Percentiles rank a stretch among this genome's conserved stretches.
These are phyloP conservation scores for Alternaria solani DNA, from an alignment of 2,329 filamentous ascomycete species.

Conservation along the genomic window DNA sequence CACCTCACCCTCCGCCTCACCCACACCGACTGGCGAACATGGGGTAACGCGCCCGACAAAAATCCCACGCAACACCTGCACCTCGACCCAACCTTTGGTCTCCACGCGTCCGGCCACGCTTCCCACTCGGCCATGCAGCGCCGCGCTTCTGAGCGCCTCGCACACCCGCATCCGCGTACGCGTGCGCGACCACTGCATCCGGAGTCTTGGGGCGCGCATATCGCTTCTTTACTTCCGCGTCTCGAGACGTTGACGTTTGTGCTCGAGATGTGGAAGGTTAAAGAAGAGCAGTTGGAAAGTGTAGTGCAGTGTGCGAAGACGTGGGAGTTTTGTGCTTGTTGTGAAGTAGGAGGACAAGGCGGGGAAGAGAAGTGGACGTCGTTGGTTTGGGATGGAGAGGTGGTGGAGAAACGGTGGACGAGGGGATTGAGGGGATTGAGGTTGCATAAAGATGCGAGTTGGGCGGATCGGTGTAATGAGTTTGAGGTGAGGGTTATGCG, in stretches of 20 bases:
- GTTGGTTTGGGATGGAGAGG: constrained; percentile 35
- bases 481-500: constrained; percentile 17
- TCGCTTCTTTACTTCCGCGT: constrained; percentile 24
- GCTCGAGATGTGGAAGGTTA: constrained; percentile 37
- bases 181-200: background rate
- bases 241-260: constrained; percentile 33
- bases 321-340: constrained; percentile 30
- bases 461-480: constrained; percentile 2
- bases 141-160: constrained; percentile 26
- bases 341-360: background rate
- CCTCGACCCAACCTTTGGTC: constrained; percentile 33
- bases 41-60: constrained; percentile 10
- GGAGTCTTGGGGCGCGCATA: constrained; percentile 22
- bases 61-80: constrained; percentile 15
- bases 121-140: constrained; percentile 25
- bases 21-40: constrained; percentile 28
- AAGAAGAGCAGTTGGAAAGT: constrained; percentile 33
- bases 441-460: background rate
- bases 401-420: constrained; percentile 27
- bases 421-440: background rate
- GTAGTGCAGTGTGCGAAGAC: constrained; percentile 40
- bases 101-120: background rate
- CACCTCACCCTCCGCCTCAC: constrained; percentile 29
- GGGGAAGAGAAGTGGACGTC: constrained; percentile 14
- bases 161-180: constrained; percentile 17